Conservation (phyloP, 1,139 yeast species). For the Suhomyces chickasaworum region DNA sequence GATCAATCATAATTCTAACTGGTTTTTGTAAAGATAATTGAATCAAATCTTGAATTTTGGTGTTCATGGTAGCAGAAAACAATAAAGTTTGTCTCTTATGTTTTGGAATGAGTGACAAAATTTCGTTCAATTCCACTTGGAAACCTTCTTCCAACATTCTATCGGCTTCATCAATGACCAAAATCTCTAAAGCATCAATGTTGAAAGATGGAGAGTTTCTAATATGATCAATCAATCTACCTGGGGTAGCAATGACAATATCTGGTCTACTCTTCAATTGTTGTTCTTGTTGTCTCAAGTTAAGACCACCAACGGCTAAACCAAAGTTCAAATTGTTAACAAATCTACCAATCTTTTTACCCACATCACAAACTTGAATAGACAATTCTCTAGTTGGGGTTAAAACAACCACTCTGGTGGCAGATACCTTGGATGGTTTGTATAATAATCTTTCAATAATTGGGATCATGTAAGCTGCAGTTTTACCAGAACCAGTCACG, state of each 20-base stretch:
- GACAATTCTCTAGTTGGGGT: slow-evolving; percentile 98
- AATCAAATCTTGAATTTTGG: slow-evolving; percentile 82
- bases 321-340: slow-evolving; percentile 80
- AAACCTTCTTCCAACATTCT: slow-evolving; percentile 99
- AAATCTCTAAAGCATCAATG: slow-evolving; percentile 86
- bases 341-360: slow-evolving; percentile 77
- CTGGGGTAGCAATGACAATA: slow-evolving; percentile 94
- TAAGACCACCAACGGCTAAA: slow-evolving; percentile 96
- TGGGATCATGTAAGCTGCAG: slow-evolving; percentile 97
- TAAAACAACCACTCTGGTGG: slow-evolving; percentile 86
- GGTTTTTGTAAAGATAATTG: slow-evolving; percentile 87
- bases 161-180: slow-evolving; percentile 96
- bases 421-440: slow-evolving; percentile 81
- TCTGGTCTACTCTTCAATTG: slow-evolving; percentile 91
- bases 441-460: slow-evolving; percentile 87
- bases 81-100: slow-evolving; percentile 87
- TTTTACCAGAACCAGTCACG: slow-evolving; percentile 98
- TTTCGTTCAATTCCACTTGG: slow-evolving; percentile 91
- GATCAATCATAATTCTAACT: slow-evolving; percentile 92
- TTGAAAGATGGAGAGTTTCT: slow-evolving; percentile 92
- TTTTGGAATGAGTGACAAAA: slow-evolving; percentile 79
- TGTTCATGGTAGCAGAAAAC: slow-evolving; percentile 98
- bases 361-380: slow-evolving; percentile 93
- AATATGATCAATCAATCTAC: slow-evolving; percentile 94
- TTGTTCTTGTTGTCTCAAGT: slow-evolving; percentile 91